Evolutionary conservation across 202 grass and related monocot species (phyloP).

Genomic region (Elaeis oleifera): DNA sequence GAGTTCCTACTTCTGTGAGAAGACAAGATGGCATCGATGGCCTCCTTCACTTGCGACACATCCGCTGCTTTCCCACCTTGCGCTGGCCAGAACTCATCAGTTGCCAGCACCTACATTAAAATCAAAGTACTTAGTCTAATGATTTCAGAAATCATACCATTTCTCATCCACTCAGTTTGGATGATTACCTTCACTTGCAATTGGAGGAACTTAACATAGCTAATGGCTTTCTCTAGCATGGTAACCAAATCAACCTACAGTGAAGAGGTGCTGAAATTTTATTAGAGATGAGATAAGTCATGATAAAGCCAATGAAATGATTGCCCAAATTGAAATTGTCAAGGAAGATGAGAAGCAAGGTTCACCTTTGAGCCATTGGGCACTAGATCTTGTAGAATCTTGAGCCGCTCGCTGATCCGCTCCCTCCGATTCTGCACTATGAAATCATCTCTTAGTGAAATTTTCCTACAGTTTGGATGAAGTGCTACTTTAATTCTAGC

Average conservation of each 20-base stretch:
- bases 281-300: not conserved
- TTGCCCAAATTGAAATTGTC: not conserved
- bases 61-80: slow-evolving; percentile 59
- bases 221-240: slow-evolving; percentile 90
- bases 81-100: slow-evolving; percentile 84
- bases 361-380: slow-evolving; percentile 67
- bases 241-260: slow-evolving; percentile 66
- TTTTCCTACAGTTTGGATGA: not conserved
- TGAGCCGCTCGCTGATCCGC: slow-evolving; percentile 72
- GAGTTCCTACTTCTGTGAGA: slow-evolving; percentile 28
- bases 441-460: not conserved
- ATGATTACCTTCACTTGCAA: slow-evolving; percentile 68
- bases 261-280: not conserved
- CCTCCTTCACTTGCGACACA: slow-evolving; percentile 68
- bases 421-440: slow-evolving; percentile 59
- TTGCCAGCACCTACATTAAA: slow-evolving; percentile 48
- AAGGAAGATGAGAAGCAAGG: not conserved
- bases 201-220: slow-evolving; percentile 91
- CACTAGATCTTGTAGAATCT: slow-evolving; percentile 78
- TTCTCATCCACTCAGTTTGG: no score
- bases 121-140: not conserved
- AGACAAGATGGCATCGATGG: slow-evolving; percentile 77
- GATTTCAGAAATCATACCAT: not conserved
- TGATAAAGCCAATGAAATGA: not conserved
- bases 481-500: not conserved